Evolutionary conservation across 495 filamentous ascomycete genomes (phyloP), one percentile per base, ranked within the genome.

Genomic region (Amorphotheca resinae): DNA sequence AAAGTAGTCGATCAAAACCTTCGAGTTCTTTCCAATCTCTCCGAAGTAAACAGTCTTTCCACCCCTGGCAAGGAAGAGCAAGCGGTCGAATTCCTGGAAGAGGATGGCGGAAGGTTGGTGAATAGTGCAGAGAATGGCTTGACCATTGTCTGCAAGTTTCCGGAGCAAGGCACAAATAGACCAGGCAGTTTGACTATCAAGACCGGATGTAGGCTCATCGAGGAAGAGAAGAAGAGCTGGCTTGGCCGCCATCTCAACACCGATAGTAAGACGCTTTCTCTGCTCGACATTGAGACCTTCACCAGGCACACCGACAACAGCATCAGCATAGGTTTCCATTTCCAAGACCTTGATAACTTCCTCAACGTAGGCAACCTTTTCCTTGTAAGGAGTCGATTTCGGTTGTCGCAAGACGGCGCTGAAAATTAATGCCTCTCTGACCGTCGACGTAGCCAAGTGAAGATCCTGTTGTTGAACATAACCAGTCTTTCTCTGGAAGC

Each of bases 401-500:
- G 89, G 85, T 53, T 95, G 89, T 36, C 87, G 79, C n/a, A 95
- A 73, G 25, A 88, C 58, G 30, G 87, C 87, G 48, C 76, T 82
- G 61, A 95, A 95, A 32, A 70, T 70, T 15, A 95, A 67, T 23
- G 86, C 85, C 57, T 84, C 87, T 44, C 87, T 76, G 36, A 94
- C 88, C 1, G 88, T 95, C 1, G 80, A 77, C 1, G 87, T 93
- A 22, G 79, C 69, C 23, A 93, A 70, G 59, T 94, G 88, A 11
- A 95, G 73, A 74, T 95, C 88, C 61, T 93, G 87, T 61, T 95
- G 88, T 53, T 95, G 86, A 15, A 91, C 88, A 53, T 95, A 95
- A 28, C 88, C 88, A 2, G 87, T 93, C 67, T 91, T 93, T 32
- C 87, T 80, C 55, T 91, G 86, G 71, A 94, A 94, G 0, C 82